Conservation (phyloP, 2,329 filamentous ascomycete genomes). For the Pseudogymnoascus sp. region DNA sequence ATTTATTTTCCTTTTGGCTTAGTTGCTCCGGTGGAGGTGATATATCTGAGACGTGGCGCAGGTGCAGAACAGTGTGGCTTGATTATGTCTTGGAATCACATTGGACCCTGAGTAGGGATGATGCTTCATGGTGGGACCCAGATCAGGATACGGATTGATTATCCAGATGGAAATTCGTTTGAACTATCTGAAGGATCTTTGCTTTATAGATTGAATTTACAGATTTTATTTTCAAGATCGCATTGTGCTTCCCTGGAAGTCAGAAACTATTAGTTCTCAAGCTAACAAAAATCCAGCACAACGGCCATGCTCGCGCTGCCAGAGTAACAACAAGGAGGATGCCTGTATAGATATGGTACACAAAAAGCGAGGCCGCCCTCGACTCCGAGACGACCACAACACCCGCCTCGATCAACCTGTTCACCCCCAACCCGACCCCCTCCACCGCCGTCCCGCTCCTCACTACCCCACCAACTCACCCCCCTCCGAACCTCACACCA, state of each 20-base stretch:
- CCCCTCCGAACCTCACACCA: slow-evolving; percentile 28
- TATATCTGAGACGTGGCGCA: neutral
- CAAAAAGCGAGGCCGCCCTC: slow-evolving; percentile 73
- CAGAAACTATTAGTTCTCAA: neutral
- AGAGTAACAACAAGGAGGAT: slow-evolving; percentile 72
- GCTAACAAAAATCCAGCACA: slow-evolving; percentile 43
- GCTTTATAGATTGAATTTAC: neutral
- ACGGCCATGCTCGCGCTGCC: slow-evolving; percentile 69
- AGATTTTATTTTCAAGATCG: neutral
- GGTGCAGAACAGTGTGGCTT: neutral
- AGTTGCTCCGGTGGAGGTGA: neutral
- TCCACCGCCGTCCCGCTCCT: slow-evolving; percentile 20
- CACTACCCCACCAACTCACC: slow-evolving; percentile 30
- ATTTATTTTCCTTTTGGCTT: neutral
- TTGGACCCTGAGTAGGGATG: neutral
- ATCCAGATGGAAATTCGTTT: neutral
- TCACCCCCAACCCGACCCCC: slow-evolving; percentile 38
- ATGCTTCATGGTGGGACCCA: neutral
- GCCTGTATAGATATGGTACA: slow-evolving; percentile 77
- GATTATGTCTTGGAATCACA: neutral
- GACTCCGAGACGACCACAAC: slow-evolving; percentile 65
- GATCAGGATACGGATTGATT: neutral
- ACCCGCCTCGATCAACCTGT: slow-evolving; percentile 46
- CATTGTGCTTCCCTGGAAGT: neutral
- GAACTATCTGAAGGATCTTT: neutral